Evolutionary conservation across 1,284 basidiomycete species (phyloP), one percentile per base, ranked within the genome.

Genomic region (Blastosporella zonata): DNA sequence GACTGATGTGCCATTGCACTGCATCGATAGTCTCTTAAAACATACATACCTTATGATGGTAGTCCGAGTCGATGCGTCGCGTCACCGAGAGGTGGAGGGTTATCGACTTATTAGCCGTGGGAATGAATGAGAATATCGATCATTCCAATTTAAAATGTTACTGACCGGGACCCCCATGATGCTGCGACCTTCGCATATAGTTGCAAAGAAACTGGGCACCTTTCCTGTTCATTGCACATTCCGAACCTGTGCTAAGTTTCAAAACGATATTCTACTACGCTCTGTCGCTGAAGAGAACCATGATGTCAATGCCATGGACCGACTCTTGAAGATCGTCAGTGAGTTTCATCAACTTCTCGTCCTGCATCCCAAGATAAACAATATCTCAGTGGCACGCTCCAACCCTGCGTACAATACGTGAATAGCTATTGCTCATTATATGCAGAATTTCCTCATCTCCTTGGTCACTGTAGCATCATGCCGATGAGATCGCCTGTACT

Each of bases 221-320:
- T 17, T 47, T 28, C 28, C 20, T 42, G 34, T 48, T 34, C 43
- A 22, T 10, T 40, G 54, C 22, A 27, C 35, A 31, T 54, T 53
- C 29, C 45, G 21, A 10, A 47, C 45, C 5, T 47, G 9, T 15
- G 15, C 43, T 9, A 25, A 9, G 31, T 37, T 51, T n/a, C 43
- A 22, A 3, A 52, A 49, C 39, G 37, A 49, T 45, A 33, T 27
- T 23, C 2, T 50, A 6, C 17, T 43, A 9, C 43, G 52, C 8
- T 55, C 56, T 15, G 55, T 58, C 22, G 49, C 43, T 13, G 55
- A 75, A 31, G 84, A 84, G 63, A 79, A 75, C 2, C 71, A 81
- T 47, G 79, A 82, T 65, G 72, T 86, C 13, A 72, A 67, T 9
- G 67, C 71, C 3, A 79, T 86, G 71, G 81, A 84, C 60, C 65